Base-by-base conservation (phyloP, 2,329 filamentous ascomycete genomes). In the Colletotrichum tanaceti region DNA sequence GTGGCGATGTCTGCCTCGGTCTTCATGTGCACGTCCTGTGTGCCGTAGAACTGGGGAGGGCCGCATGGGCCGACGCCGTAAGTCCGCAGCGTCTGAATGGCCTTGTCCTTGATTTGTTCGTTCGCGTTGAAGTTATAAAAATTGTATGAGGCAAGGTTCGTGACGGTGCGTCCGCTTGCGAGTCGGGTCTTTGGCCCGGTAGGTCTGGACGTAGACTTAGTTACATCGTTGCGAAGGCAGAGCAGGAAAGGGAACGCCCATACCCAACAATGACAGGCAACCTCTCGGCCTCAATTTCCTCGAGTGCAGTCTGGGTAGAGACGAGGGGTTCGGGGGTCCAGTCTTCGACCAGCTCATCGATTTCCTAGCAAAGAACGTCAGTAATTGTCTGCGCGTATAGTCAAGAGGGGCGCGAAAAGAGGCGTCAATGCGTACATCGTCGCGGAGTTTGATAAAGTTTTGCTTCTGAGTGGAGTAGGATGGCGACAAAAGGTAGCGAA, bases 11-110 rank as follows among this genome's bases (percentile, higher is more conserved):
- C 95, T 65, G 93, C 89, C 81, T 99, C 96, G 18, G 93, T 94
- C 84, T 97, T 96, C 89, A 98, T 95, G 80, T 99, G 96, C 53
- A 98, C 94, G 80, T 99, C 96, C 79, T 98, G 95, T 39, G 94
- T 99, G 72, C 94, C 96, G 82, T 99, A 99, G 83, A 99, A 99
- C 72, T 97, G 94, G 6, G 96, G 96, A 20, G 96, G 96, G 22
- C 96, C 96, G 78, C 96, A 99, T 65, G 96, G 95, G 10, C 96
- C 97, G 47, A 99, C 97, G 65, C 96, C 96, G 75, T 99, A 99
- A 22, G 93, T 97, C 69, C 95, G 92, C 46, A 99, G 87, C 0
- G 94, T 97, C 79, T 95, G 91, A 71, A 99, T 94, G 1, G 95
- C 96, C 79, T 97, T 97, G 74, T 98, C 94, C 77, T 97, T 97